phyloP scores from a whole-genome alignment of 169 alveolate genomes.

The Eimeria mitis region DNA sequence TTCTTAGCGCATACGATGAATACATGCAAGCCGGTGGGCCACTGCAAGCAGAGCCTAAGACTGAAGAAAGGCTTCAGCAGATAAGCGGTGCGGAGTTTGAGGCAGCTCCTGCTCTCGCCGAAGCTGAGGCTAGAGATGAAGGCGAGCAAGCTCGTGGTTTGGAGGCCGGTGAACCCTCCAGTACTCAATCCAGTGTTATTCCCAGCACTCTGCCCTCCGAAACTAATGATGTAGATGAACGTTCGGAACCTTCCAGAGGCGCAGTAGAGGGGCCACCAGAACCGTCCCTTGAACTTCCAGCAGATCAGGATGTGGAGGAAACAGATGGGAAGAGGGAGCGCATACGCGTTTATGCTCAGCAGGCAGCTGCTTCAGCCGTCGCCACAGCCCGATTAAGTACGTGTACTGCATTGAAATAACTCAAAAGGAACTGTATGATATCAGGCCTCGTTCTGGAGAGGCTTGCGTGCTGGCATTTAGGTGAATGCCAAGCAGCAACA shows the following conservation, averaged over 20 bases:
- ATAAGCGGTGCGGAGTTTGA: background rate
- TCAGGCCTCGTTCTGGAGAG: background rate
- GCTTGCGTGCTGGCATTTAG: background rate
- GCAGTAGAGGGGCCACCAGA: background rate
- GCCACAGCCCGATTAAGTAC: conserved; percentile 22
- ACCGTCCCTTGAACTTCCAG: background rate
- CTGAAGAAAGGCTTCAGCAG: background rate
- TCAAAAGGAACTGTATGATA: background rate
- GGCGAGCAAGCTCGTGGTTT: background rate
- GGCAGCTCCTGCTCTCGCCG: background rate
- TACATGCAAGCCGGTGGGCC: conserved; percentile 39
- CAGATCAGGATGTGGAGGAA: background rate
- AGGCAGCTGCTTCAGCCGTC: conserved; percentile 35
- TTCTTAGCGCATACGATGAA: background rate
- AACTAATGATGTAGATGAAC: background rate
- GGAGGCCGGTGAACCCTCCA: background rate
- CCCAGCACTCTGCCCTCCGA: background rate
- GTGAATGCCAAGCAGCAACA: background rate
- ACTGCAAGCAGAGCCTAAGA: background rate
- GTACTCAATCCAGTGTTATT: background rate
- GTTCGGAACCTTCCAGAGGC: background rate
- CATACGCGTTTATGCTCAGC: conserved; percentile 3
- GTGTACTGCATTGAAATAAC: background rate
- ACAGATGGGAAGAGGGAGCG: conserved; percentile 7
- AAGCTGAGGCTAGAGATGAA: background rate